A percentile compares a stretch with the other conserved stretches of the same genome.
Conservation (phyloP, 495 filamentous ascomycete genomes). For the Aspergillus steynii region DNA sequence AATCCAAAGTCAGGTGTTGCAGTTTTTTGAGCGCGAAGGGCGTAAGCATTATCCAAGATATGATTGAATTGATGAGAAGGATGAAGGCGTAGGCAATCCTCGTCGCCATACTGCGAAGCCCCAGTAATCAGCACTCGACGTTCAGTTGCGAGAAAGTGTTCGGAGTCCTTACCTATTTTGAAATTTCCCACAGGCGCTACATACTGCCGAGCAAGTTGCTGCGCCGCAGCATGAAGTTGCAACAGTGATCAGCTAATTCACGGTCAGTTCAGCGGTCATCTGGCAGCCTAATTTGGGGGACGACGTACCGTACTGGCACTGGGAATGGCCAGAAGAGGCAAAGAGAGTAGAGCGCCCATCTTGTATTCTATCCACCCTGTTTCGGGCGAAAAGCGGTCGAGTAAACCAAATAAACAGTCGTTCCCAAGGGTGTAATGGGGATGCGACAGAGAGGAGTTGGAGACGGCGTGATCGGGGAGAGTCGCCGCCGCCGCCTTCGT, state of each 20-base stretch:
- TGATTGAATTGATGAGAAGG: constrained; percentile 91
- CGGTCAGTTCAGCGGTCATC: constrained; percentile 24
- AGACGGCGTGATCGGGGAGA: background rate
- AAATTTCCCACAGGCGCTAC: constrained; percentile 93
- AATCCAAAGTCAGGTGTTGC: constrained; percentile 86
- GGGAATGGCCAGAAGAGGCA: constrained; percentile 86
- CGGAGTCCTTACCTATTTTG: constrained; percentile 72
- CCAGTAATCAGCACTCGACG: constrained; percentile 1
- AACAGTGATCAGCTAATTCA: constrained; percentile 67
- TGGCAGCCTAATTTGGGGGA: background rate
- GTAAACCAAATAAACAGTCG: background rate
- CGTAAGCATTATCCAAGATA: constrained; percentile 99
- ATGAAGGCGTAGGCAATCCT: constrained; percentile 97
- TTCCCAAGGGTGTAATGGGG: background rate
- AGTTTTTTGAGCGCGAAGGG: constrained; percentile 97
- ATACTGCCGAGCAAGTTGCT: constrained; percentile 91
- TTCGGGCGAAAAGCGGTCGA: background rate
- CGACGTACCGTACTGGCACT: constrained; percentile 78
- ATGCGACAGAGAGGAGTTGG: constrained; percentile 8
- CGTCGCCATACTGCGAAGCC: constrained; percentile 73
- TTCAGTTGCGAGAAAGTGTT: background rate
- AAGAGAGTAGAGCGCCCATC: constrained; percentile 89
- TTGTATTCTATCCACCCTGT: background rate
- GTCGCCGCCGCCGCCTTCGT: constrained; percentile 20
- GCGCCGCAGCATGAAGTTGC: constrained; percentile 90